phyloP scores from a whole-genome alignment of 192 early-diverging fungal genomes.

The Coemansia sp. region DNA sequence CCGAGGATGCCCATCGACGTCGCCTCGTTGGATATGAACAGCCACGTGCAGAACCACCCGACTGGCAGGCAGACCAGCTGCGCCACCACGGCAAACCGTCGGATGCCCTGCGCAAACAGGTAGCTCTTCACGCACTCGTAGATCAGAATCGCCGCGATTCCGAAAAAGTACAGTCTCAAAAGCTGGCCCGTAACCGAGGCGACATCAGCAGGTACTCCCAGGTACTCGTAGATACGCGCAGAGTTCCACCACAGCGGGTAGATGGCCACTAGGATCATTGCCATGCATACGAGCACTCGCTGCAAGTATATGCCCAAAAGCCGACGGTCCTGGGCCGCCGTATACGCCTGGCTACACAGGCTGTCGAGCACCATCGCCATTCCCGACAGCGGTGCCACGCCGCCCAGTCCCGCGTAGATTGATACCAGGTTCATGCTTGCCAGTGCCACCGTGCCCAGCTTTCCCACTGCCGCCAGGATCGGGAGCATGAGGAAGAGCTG shows the following conservation, averaged over 20 bases:
- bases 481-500: conserved; percentile 40
- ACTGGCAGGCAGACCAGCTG: conserved; percentile 68
- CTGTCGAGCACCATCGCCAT: conserved; percentile 73
- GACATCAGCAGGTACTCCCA: conserved; percentile 61
- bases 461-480: conserved; percentile 56
- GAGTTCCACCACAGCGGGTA: conserved; percentile 60
- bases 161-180: conserved; percentile 64
- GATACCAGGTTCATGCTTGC: conserved; percentile 69
- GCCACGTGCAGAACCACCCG: conserved; percentile 73
- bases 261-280: conserved; percentile 62
- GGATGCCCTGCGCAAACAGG: conserved; percentile 88
- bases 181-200: conserved; percentile 65
- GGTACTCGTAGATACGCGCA: conserved; percentile 18
- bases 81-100: conserved; percentile 73
- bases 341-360: conserved; percentile 70
- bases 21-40: conserved; percentile 60
- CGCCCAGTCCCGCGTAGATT: conserved; percentile 70
- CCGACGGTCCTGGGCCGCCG: conserved; percentile 61
- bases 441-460: conserved; percentile 60
- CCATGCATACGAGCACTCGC: conserved; percentile 73
- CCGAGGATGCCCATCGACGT: conserved; percentile 66
- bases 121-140: conserved; percentile 84
- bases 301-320: conserved; percentile 70
- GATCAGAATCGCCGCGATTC: conserved; percentile 65
- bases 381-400: conserved; percentile 64